phyloP scores from a whole-genome alignment of 768 basidiomycete genomes.

The Hericium erinaceus region DNA sequence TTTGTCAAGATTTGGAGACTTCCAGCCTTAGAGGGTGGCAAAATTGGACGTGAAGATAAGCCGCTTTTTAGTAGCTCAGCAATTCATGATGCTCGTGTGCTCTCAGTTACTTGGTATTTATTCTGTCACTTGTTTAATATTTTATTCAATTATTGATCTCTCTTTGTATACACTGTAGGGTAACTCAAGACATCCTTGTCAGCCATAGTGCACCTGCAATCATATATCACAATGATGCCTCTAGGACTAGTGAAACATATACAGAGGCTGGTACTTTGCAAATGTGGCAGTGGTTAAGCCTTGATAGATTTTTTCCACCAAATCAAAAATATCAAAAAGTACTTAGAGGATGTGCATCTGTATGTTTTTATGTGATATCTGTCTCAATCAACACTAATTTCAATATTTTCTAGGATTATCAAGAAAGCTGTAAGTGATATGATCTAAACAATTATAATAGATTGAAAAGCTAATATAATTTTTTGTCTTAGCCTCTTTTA shows the following conservation, averaged over 20 bases:
- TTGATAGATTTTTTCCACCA: slow-evolving; percentile 57
- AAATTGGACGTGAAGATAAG: slow-evolving; percentile 57
- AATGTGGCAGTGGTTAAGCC: slow-evolving; percentile 62
- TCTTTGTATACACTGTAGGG: not conserved
- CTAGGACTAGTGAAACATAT: not conserved
- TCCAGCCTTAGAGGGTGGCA: slow-evolving; percentile 27
- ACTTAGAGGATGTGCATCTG: slow-evolving; percentile 48
- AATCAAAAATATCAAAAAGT: slow-evolving; percentile 17
- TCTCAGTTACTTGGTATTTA: slow-evolving; percentile 54
- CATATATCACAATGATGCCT: slow-evolving; percentile 23
- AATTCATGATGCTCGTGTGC: slow-evolving; percentile 56
- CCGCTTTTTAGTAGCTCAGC: slow-evolving; percentile 62
- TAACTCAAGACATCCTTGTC: slow-evolving; percentile 25
- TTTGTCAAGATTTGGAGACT: slow-evolving; percentile 69
- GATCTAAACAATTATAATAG: not conserved
- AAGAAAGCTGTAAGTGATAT: slow-evolving; percentile 53
- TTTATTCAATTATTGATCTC: not conserved
- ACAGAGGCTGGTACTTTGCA: slow-evolving; percentile 24
- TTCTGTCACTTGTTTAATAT: not conserved
- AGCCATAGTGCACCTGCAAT: slow-evolving; percentile 46
- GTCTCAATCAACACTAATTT: not conserved
- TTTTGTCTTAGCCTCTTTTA: slow-evolving; percentile 48
- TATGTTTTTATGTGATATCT: slow-evolving; percentile 23
- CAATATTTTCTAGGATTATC: slow-evolving; percentile 47
- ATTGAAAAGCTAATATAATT: not conserved